A percentile compares a stretch with the other conserved stretches of the same genome.
Conservation (phyloP, 2,329 filamentous ascomycete genomes). For the Botryosphaeria dothidea region DNA sequence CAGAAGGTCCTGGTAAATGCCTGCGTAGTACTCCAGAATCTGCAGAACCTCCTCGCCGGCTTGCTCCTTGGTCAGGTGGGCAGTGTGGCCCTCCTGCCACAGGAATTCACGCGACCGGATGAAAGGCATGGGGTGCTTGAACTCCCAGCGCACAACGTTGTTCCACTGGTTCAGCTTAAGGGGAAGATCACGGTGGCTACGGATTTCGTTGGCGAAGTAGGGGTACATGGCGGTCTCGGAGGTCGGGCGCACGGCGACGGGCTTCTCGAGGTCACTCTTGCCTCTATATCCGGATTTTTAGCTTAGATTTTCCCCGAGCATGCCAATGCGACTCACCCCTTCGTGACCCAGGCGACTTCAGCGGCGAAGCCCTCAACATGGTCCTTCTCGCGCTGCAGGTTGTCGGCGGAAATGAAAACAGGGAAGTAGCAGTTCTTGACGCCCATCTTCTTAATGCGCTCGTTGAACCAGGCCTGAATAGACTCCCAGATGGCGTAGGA, state of each 20-base stretch:
- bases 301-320: conserved; percentile 4
- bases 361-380: conserved; percentile 98
- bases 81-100: conserved; percentile 97
- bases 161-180: conserved; percentile 98
- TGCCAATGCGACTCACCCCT: conserved; percentile 14
- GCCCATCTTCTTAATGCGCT: conserved; percentile 82
- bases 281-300: conserved; percentile 56
- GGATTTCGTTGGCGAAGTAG: conserved; percentile 96
- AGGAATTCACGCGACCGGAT: conserved; percentile 91
- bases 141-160: conserved; percentile 93
- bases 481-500: conserved; percentile 69
- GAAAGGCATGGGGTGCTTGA: conserved; percentile 86
- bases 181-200: conserved; percentile 91
- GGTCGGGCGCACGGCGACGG: conserved; percentile 68
- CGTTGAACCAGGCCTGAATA: conserved; percentile 60
- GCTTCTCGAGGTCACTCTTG: conserved; percentile 86
- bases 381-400: conserved; percentile 83
- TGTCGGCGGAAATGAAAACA: conserved; percentile 90
- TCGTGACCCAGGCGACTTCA: conserved; percentile 82
- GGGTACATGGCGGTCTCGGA: conserved; percentile 87
- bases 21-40: conserved; percentile 90
- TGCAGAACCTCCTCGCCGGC: conserved; percentile 85
- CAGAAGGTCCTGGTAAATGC: conserved; percentile 89
- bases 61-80: conserved; percentile 80
- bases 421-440: conserved; percentile 97